A percentile compares a stretch with the other conserved stretches of the same genome.
Evolutionary conservation across 139 green algal species (phyloP).

Genomic region (Closterium sp.): DNA sequence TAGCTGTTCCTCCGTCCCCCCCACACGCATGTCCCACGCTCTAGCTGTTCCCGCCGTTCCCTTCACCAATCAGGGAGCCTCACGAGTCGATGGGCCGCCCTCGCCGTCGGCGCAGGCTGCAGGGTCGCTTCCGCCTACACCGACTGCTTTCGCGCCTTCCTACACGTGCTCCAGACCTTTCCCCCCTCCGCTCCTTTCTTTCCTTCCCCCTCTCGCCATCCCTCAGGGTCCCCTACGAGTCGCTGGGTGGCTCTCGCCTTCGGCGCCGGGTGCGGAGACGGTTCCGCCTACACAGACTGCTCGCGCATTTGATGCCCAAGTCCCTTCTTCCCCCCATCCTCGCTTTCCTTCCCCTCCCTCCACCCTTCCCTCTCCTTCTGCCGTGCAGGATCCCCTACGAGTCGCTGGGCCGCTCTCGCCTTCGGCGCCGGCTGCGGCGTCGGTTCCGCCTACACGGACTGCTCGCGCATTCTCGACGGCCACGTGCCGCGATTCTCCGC

Average conservation of each 20-base stretch:
- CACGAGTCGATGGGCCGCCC: neutral
- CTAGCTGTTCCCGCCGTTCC: neutral
- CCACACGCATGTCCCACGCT: too few relatives aligned
- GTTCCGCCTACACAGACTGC: neutral
- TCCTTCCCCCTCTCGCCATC: too few relatives aligned
- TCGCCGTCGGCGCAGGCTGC: neutral
- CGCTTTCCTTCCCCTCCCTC: neutral
- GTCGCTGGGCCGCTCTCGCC: constrained; percentile 8
- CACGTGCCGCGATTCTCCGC: constrained; percentile 1
- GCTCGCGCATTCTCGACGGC: constrained; percentile 42
- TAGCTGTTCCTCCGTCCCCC: neutral
- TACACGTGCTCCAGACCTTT: too few relatives aligned
- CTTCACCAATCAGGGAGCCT: neutral
- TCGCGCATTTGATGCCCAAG: neutral
- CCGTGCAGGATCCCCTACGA: constrained; percentile 10
- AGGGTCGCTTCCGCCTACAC: neutral
- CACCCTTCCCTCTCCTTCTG: neutral
- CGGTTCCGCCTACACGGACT: constrained; percentile 50
- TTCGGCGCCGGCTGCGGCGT: constrained; percentile 45
- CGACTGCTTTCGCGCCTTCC: neutral
- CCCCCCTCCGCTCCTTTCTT: too few relatives aligned
- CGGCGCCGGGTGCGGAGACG: neutral
- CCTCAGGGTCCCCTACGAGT: neutral
- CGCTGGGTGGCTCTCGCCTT: neutral
- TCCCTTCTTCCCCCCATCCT: neutral